These are phyloP conservation scores for Cochlearia excelsa DNA, from an alignment of 345 rosid species.

Conservation along the genomic window DNA sequence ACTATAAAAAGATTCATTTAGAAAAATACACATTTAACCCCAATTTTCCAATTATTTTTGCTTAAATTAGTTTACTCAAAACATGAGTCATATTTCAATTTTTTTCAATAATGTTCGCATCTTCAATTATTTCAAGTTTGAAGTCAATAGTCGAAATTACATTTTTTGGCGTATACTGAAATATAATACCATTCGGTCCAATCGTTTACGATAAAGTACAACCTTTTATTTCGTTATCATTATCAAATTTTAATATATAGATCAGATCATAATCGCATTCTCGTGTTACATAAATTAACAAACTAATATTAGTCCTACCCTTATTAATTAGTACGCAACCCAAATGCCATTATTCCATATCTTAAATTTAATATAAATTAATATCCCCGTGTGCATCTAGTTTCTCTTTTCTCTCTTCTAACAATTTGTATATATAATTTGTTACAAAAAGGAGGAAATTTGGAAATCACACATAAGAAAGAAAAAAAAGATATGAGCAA, in stretches of 20 bases:
- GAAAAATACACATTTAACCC: too few relatives aligned
- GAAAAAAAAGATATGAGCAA: conserved; percentile 13
- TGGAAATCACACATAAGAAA: background rate
- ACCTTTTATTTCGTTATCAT: too few relatives aligned
- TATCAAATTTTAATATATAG: too few relatives aligned
- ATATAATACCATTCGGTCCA: too few relatives aligned
- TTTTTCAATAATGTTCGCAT: background rate
- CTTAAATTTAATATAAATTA: background rate
- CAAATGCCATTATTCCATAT: background rate
- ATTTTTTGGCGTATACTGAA: background rate
- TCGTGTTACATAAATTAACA: too few relatives aligned
- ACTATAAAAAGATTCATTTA: too few relatives aligned
- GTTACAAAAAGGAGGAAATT: background rate
- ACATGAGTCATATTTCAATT: background rate
- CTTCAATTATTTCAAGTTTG: background rate
- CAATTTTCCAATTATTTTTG: background rate
- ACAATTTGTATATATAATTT: background rate
- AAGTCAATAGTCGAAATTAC: background rate
- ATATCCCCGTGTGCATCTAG: background rate
- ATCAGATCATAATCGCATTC: too few relatives aligned
- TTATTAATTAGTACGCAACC: too few relatives aligned
- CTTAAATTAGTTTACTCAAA: background rate
- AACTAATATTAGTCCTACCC: too few relatives aligned
- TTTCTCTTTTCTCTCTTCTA: background rate
- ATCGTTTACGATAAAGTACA: too few relatives aligned